Base-by-base conservation (phyloP, 768 basidiomycete genomes). In the Psilocybe cubensis region DNA sequence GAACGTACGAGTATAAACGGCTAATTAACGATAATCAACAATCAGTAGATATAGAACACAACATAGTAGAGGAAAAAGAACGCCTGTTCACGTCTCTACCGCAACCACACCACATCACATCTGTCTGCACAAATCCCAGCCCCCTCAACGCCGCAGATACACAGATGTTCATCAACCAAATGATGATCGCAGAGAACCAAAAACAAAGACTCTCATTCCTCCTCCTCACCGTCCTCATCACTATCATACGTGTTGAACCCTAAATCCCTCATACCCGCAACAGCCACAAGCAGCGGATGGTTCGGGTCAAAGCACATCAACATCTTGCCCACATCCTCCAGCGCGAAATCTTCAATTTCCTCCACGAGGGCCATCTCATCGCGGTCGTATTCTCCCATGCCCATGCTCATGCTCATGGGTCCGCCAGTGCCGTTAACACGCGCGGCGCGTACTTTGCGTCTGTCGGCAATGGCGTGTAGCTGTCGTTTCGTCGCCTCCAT, bases 311-410 rank as follows among this genome's bases (percentile, higher is more conserved):
- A 74, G 58, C 75, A 60, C 41, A 63, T 59, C 52, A 91, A 65
- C 72, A 88, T 76, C 77, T 83, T 87, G 43, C 73, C 80, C 85
- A 92, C 90, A 68, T 92, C 91, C 68, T 92, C 90, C 61, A 92
- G 68, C 62, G 85, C 88, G 65, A 88, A 91, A 56, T 90, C 90
- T 68, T 92, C 91, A 73, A 92, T 86, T 76, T 94, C 91, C 70
- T 92, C 89, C 35, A 90, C 66, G 50, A 92, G 68, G 68, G 82
- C 82, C 62, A 90, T 71, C 60, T 92, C 90, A 59, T 92, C 89
- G 57, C 75, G 74, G 49, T 91, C 88, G 52, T 60, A 72, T 54
- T 72, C 74, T 25, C 59, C 35, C 35, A 38, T 38, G 12, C 35
- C 35, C 3, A 10, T n/a, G 7, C 5, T n/a, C 12, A 10, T n/a